Conservation (phyloP, 2,329 filamentous ascomycete genomes). For the Ascochyta viciae-villosae region DNA sequence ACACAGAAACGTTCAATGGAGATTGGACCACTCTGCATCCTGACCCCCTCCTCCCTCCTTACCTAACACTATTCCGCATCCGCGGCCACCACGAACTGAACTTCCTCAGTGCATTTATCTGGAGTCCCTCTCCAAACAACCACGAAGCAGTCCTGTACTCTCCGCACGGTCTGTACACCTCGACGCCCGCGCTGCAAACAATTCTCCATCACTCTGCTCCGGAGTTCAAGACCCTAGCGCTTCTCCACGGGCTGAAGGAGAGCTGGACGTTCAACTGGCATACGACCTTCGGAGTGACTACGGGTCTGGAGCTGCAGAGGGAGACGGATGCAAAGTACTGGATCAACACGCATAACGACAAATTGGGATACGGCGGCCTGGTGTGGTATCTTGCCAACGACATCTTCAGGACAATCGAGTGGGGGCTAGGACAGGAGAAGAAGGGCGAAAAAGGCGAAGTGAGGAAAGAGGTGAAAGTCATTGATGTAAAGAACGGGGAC, state of each 20-base stretch:
- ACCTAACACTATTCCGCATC: slow-evolving; percentile 14
- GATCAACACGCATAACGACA: slow-evolving; percentile 15
- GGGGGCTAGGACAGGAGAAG: slow-evolving; percentile 6
- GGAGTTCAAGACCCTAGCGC: background rate
- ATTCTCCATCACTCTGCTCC: background rate
- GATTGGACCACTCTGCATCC: background rate
- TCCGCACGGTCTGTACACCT: slow-evolving; percentile 10
- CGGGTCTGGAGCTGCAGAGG: slow-evolving; percentile 7
- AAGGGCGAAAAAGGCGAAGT: background rate
- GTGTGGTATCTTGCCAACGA: slow-evolving; percentile 2
- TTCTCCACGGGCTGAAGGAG: slow-evolving; percentile 17
- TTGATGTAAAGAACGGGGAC: slow-evolving; percentile 1
- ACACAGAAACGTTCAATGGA: background rate
- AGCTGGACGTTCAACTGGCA: slow-evolving; percentile 5
- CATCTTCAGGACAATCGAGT: slow-evolving; percentile 7
- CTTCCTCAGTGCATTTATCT: slow-evolving; percentile 12
- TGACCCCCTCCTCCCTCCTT: slow-evolving; percentile 3
- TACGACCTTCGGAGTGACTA: slow-evolving; percentile 8
- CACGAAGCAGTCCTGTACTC: slow-evolving; percentile 19
- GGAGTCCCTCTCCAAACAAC: background rate
- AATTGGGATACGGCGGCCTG: slow-evolving; percentile 7
- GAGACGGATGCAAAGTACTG: slow-evolving; percentile 9
- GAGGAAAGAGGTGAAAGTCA: background rate
- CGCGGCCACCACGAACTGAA: slow-evolving; percentile 13
- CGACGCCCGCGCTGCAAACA: slow-evolving; percentile 12